These are phyloP conservation scores for Trichosporon sp. DNA, from an alignment of 1,284 basidiomycete species.

Conservation along the genomic window DNA sequence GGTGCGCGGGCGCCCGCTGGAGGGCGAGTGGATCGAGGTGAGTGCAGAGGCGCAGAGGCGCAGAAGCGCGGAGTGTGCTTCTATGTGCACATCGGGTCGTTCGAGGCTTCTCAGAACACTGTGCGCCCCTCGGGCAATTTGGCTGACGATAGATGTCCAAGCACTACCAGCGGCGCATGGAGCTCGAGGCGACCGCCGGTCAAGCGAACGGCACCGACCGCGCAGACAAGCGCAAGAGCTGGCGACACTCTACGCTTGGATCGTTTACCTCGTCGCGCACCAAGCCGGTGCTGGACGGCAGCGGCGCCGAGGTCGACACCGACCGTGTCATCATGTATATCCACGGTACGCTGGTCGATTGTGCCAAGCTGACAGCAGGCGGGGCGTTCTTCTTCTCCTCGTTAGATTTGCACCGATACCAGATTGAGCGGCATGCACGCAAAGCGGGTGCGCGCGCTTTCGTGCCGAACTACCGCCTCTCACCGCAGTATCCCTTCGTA, in stretches of 20 bases:
- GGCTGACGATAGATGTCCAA: slow-evolving; percentile 54
- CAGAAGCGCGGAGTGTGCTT: no score
- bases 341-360: slow-evolving; percentile 43
- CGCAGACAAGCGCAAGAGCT: slow-evolving; percentile 10
- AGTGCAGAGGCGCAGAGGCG: slow-evolving; percentile 20
- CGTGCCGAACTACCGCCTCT: slow-evolving; percentile 83
- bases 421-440: slow-evolving; percentile 81
- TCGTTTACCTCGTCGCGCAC: slow-evolving; percentile 4
- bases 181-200: neutral
- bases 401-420: slow-evolving; percentile 63
- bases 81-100: neutral
- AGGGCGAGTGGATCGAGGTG: slow-evolving; percentile 82
- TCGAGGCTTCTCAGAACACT: neutral
- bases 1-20: slow-evolving; percentile 71
- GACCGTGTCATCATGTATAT: slow-evolving; percentile 57
- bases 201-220: neutral
- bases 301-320: slow-evolving; percentile 44
- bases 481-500: slow-evolving; percentile 95
- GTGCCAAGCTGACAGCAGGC: slow-evolving; percentile 35
- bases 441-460: slow-evolving; percentile 78
- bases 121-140: neutral
- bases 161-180: slow-evolving; percentile 48
- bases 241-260: slow-evolving; percentile 16
- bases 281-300: slow-evolving; percentile 43
- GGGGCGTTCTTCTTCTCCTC: slow-evolving; percentile 57